Base-by-base conservation (phyloP, 768 basidiomycete genomes). In the Mycena vitilis region DNA sequence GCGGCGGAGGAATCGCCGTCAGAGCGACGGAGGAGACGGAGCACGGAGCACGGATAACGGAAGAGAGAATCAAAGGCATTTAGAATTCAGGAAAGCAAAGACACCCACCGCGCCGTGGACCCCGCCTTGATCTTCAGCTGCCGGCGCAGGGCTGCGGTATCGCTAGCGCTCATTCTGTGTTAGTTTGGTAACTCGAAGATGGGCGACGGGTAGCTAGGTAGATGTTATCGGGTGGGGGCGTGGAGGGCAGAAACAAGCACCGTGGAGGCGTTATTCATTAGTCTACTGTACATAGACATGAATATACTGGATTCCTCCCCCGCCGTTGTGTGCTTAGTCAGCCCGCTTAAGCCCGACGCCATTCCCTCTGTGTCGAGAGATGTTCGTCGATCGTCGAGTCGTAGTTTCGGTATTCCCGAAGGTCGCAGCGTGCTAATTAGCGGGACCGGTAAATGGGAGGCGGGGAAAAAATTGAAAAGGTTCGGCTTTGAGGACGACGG, bases 121-220 rank as follows among this genome's bases (percentile, higher is more conserved):
- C 88, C 89, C 7, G 88, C 74, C 81, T 93, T 94, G 83, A 95
- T 95, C 79, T 88, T 91, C 69, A 95, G 86, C 73, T 94, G 92
- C 60, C 87, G 86, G 57, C 84, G 84, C 56, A 89, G 75, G 36
- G 86, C 79, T 57, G 82, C 78, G 42, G 78, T 73, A 71, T 89
- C 86, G 63, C n/a, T n/a, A n/a, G n/a, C n/a, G n/a, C 63, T 85
- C 87, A 88, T 89, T 44, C 5, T 18, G 16, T 30, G 23, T 40
- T 38, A 25, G 56, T 38, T 8, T 20, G 2, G 47, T 22, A n/a
- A n/a, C n/a, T n/a, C n/a, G n/a, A n/a, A 20, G 18, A 16, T 22
- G 18, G 44, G n/a, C 20, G 12, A 8, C 45, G 51, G 48, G 61
- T 53, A 49, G 57, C 37, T 18, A 48, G 12, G 63, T 37, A 38